phyloP scores from a whole-genome alignment of 1,284 basidiomycete species.

The Trametes pubescens region DNA sequence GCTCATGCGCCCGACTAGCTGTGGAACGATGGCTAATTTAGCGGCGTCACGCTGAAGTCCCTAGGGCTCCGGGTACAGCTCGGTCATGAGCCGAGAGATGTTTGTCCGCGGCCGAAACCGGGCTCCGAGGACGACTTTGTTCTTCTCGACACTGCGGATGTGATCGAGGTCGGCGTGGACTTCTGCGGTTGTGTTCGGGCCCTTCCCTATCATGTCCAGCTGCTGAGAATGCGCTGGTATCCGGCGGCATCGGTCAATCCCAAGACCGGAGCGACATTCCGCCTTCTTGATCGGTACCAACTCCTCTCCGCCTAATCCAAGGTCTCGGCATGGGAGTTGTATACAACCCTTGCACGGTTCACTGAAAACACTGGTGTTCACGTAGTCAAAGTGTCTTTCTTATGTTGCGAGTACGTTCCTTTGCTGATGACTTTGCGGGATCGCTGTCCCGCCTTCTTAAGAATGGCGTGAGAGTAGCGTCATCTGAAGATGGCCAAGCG shows the following conservation, averaged over 20 bases:
- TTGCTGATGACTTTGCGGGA: constrained; percentile 14
- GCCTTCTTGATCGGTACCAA: constrained; percentile 41
- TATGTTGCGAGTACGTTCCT: not conserved
- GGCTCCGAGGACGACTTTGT: constrained; percentile 34
- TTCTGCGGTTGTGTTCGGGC: constrained; percentile 43
- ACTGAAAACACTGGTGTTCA: constrained; percentile 20
- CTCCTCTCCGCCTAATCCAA: constrained; percentile 33
- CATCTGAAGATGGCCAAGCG: constrained; percentile 39
- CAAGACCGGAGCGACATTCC: constrained; percentile 40
- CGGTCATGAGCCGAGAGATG: constrained; percentile 32
- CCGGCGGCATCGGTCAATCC: constrained; percentile 41
- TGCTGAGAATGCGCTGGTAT: constrained; percentile 39
- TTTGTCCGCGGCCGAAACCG: constrained; percentile 15
- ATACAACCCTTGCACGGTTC: constrained; percentile 38
- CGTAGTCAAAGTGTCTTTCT: not conserved
- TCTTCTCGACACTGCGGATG: constrained; percentile 42
- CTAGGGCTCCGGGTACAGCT: constrained; percentile 30
- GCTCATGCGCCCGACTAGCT: too few species aligned
- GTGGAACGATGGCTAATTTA: constrained; percentile 7
- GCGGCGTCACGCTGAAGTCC: constrained; percentile 4
- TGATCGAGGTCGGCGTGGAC: constrained; percentile 43
- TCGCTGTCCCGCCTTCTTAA: constrained; percentile 18
- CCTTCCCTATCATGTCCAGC: constrained; percentile 27
- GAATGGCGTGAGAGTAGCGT: constrained; percentile 20
- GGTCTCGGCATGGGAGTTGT: constrained; percentile 36